phyloP scores from a whole-genome alignment of 2,329 filamentous ascomycete genomes.

The Penicillium sp. region DNA sequence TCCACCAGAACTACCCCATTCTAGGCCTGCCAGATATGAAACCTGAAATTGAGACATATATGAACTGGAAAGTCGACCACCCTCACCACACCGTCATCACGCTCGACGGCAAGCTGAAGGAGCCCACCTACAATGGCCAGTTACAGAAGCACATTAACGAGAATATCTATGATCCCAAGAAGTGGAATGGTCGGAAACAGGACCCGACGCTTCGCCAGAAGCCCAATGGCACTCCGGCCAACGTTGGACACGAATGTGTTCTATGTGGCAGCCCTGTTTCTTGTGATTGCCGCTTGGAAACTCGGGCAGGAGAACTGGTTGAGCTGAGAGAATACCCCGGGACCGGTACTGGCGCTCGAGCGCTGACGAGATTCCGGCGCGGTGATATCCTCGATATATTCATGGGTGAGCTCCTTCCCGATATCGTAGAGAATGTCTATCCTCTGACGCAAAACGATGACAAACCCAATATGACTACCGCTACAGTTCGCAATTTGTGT shows the following conservation, averaged over 20 bases:
- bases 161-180: neutral
- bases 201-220: neutral
- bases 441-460: conserved; percentile 12
- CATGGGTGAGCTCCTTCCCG: conserved; percentile 23
- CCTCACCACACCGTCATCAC: conserved; percentile 16
- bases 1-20: neutral
- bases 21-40: conserved; percentile 1
- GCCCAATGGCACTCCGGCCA: neutral
- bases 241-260: conserved; percentile 12
- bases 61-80: conserved; percentile 9
- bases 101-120: neutral
- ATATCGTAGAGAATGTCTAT: conserved; percentile 18
- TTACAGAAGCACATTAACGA: conserved; percentile 1
- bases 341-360: conserved; percentile 33
- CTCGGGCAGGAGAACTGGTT: conserved; percentile 22
- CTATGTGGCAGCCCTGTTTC: conserved; percentile 13
- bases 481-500: neutral
- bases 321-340: conserved; percentile 31
- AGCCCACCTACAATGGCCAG: neutral
- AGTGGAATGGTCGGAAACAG: neutral
- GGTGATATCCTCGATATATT: conserved; percentile 28
- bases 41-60: neutral
- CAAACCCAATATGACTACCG: neutral
- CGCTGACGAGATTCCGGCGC: conserved; percentile 25
- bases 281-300: conserved; percentile 23